Evolutionary conservation across 352 stramenopile species (phyloP).

Genomic region (Phytophthora tentaculata): DNA sequence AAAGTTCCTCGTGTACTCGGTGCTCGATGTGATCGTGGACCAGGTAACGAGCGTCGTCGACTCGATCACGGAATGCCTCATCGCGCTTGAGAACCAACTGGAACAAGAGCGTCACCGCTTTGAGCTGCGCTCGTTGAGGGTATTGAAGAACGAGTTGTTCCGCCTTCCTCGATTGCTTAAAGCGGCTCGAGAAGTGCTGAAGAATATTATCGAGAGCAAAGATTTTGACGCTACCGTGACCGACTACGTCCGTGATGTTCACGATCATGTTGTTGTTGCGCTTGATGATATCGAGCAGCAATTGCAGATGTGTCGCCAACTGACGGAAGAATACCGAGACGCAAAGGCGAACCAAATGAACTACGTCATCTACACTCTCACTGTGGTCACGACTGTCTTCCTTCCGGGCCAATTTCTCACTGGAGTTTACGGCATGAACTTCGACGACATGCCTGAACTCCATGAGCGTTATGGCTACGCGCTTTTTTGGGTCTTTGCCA

Average conservation of each 20-base stretch:
- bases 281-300: conserved; percentile 86
- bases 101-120: conserved; percentile 76
- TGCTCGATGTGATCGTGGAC: conserved; percentile 90
- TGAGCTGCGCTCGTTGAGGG: conserved; percentile 64
- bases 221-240: conserved; percentile 83
- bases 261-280: conserved; percentile 83
- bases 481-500: conserved; percentile 83
- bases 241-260: conserved; percentile 86
- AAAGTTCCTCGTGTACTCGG: conserved; percentile 87
- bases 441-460: conserved; percentile 90
- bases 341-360: conserved; percentile 89
- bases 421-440: conserved; percentile 92
- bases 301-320: conserved; percentile 76
- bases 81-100: conserved; percentile 79
- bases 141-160: conserved; percentile 85
- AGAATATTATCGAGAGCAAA: conserved; percentile 84
- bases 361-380: conserved; percentile 92
- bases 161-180: conserved; percentile 81
- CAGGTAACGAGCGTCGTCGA: conserved; percentile 81
- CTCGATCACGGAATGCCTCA: conserved; percentile 76
- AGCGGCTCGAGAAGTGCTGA: conserved; percentile 80
- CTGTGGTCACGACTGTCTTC: conserved; percentile 90
- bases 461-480: conserved; percentile 81
- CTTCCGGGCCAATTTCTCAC: conserved; percentile 89
- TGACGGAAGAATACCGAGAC: conserved; percentile 87